Percentiles rank a stretch among this genome's conserved stretches.
These are phyloP conservation scores for Cephalotrichum gorgonifer DNA, from an alignment of 2,329 filamentous ascomycete species.

Conservation along the genomic window DNA sequence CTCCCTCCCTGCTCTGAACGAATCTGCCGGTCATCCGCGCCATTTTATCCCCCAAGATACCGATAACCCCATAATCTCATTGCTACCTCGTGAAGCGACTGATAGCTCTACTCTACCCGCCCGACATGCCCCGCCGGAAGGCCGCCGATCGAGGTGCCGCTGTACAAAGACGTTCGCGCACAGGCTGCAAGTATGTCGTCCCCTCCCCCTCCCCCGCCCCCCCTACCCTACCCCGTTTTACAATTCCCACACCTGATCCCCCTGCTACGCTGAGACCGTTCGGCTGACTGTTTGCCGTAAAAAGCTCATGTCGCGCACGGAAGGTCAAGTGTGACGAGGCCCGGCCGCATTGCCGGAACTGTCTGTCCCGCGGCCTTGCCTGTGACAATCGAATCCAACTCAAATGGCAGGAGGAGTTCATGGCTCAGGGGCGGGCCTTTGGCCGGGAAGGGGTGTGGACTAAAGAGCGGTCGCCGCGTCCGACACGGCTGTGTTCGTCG, in stretches of 20 bases:
- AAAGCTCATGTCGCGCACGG: slow-evolving; percentile 8
- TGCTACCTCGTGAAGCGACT: too few species aligned
- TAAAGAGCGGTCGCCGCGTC: background rate
- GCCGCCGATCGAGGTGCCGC: background rate
- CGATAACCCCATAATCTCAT: too few species aligned
- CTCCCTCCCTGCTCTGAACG: too few species aligned
- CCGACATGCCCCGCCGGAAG: slow-evolving; percentile 7
- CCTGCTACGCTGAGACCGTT: background rate
- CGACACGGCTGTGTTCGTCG: background rate
- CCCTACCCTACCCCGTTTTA: background rate
- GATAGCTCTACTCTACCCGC: background rate
- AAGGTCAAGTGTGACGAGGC: slow-evolving; percentile 9
- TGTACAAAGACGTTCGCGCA: slow-evolving; percentile 3
- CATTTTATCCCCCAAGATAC: too few species aligned
- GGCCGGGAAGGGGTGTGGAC: slow-evolving; percentile 6
- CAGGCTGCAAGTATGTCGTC: slow-evolving; percentile 5
- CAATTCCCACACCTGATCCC: background rate
- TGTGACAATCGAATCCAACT: slow-evolving; percentile 4
- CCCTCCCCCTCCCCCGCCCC: background rate
- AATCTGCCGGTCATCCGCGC: too few species aligned
- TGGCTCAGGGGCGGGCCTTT: slow-evolving; percentile 5
- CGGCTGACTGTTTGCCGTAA: background rate
- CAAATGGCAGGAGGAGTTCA: slow-evolving; percentile 6
- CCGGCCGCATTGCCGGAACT: slow-evolving; percentile 4
- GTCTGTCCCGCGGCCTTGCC: background rate